Evolutionary conservation across 2,329 filamentous ascomycete genomes (phyloP).

Genomic region (Lachnellula subtilissima): DNA sequence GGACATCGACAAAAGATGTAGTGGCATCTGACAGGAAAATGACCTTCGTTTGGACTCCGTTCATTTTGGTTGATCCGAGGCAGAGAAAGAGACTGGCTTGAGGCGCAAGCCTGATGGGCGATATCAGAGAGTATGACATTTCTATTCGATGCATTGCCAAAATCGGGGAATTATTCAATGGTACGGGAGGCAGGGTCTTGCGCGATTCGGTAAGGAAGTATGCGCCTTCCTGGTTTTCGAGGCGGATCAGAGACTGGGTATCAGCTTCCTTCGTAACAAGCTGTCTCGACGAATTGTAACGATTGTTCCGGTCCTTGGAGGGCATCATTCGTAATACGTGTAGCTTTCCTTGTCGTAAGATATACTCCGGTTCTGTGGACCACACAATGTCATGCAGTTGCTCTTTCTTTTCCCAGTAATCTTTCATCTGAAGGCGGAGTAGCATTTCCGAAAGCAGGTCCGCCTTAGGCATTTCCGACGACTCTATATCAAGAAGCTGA

Average conservation of each 20-base stretch:
- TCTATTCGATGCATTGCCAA: background rate
- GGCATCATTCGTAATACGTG: background rate
- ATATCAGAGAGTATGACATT: background rate
- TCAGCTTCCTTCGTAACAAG: background rate
- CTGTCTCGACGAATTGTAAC: background rate
- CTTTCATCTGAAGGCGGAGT: background rate
- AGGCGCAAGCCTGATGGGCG: background rate
- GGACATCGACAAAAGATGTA: background rate
- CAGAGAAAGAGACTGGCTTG: background rate
- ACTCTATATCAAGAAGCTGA: constrained; percentile 14
- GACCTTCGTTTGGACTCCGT: background rate
- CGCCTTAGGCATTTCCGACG: background rate
- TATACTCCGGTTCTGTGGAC: background rate
- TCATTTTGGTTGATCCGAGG: background rate
- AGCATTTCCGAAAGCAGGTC: background rate
- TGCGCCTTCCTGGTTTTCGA: background rate
- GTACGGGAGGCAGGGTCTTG: background rate
- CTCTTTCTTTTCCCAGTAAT: background rate
- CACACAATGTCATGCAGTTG: background rate
- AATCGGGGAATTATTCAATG: background rate
- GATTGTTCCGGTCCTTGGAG: background rate
- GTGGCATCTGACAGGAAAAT: background rate
- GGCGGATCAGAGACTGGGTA: background rate
- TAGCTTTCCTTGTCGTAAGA: background rate
- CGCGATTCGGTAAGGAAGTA: background rate